phyloP scores from a whole-genome alignment of 2,329 filamentous ascomycete genomes.

The Teratosphaeria gauchensis region DNA sequence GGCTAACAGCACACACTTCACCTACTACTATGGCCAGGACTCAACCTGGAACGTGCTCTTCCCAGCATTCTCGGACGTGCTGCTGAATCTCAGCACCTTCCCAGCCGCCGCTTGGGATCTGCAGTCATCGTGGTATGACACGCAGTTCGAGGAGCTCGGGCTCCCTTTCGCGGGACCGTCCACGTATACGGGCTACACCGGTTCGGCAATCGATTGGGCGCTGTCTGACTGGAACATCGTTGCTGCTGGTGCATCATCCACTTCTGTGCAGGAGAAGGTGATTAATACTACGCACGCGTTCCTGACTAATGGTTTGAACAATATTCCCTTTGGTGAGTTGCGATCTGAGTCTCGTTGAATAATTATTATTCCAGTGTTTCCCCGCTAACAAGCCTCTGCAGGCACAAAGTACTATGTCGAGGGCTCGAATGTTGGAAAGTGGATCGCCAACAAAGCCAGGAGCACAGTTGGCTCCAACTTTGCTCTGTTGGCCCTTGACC shows the following conservation, averaged over 20 bases:
- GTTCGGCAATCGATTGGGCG: slow-evolving; percentile 12
- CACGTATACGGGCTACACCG: slow-evolving; percentile 7
- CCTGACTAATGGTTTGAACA: slow-evolving; percentile 15
- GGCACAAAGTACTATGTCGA: slow-evolving; percentile 17
- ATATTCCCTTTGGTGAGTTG: slow-evolving; percentile 14
- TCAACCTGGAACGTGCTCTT: slow-evolving; percentile 36
- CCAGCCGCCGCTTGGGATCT: slow-evolving; percentile 17
- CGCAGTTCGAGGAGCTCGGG: slow-evolving; percentile 10
- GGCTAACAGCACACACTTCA: slow-evolving; percentile 28
- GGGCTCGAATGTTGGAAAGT: slow-evolving; percentile 10
- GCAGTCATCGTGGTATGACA: slow-evolving; percentile 15
- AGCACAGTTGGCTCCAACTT: slow-evolving; percentile 18
- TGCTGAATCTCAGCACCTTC: slow-evolving; percentile 35
- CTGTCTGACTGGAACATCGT: slow-evolving; percentile 20
- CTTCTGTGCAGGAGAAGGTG: slow-evolving; percentile 9
- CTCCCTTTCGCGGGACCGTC: slow-evolving; percentile 15
- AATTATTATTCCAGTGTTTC: background rate
- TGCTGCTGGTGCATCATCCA: slow-evolving; percentile 12
- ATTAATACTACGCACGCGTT: slow-evolving; percentile 16
- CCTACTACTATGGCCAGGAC: slow-evolving; percentile 36
- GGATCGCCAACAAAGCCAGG: slow-evolving; percentile 16
- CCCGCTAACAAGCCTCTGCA: background rate
- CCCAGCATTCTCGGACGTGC: slow-evolving; percentile 41
- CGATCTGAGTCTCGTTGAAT: background rate
- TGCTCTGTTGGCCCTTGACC: slow-evolving; percentile 12